Evolutionary conservation across 768 basidiomycete genomes (phyloP).

Genomic region (Kwoniella dendrophila): DNA sequence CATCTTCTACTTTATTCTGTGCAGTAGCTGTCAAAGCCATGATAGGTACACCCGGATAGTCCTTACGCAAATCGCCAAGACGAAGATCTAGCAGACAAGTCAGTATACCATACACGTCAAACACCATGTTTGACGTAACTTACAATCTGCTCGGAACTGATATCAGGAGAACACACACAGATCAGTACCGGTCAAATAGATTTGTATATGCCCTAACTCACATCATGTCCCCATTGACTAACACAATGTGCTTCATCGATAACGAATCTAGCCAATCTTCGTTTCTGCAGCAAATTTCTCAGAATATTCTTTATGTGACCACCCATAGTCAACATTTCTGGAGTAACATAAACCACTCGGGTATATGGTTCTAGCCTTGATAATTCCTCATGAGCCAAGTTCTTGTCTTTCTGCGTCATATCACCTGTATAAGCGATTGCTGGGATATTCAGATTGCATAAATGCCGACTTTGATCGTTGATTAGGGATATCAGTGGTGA

Average conservation of each 20-base stretch:
- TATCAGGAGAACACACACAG: too few relatives aligned
- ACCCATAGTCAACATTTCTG: conserved; percentile 79
- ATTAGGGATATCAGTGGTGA: conserved; percentile 93
- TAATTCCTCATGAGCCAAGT: conserved; percentile 48
- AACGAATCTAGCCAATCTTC: conserved; percentile 80
- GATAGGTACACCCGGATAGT: conserved; percentile 79
- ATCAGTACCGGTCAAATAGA: conserved; percentile 7
- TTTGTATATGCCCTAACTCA: conserved; percentile 59
- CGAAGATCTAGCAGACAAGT: conserved; percentile 49
- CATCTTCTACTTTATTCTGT: conserved; percentile 71
- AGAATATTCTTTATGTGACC: conserved; percentile 64
- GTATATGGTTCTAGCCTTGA: conserved; percentile 58
- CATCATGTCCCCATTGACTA: conserved; percentile 86
- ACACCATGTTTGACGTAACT: conserved; percentile 7
- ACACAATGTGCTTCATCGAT: conserved; percentile 97
- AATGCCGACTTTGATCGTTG: conserved; percentile 77
- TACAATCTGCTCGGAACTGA: conserved; percentile 54
- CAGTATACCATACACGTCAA: background rate
- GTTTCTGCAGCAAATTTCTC: conserved; percentile 62
- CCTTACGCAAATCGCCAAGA: conserved; percentile 68
- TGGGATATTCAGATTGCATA: conserved; percentile 68
- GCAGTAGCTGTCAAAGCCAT: conserved; percentile 98
- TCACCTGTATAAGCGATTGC: conserved; percentile 70
- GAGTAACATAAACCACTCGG: conserved; percentile 81
- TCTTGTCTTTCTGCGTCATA: conserved; percentile 52